These are phyloP conservation scores for Zygosaccharomyces pseudorouxii DNA, from an alignment of 805 yeast genomes.

Conservation along the genomic window DNA sequence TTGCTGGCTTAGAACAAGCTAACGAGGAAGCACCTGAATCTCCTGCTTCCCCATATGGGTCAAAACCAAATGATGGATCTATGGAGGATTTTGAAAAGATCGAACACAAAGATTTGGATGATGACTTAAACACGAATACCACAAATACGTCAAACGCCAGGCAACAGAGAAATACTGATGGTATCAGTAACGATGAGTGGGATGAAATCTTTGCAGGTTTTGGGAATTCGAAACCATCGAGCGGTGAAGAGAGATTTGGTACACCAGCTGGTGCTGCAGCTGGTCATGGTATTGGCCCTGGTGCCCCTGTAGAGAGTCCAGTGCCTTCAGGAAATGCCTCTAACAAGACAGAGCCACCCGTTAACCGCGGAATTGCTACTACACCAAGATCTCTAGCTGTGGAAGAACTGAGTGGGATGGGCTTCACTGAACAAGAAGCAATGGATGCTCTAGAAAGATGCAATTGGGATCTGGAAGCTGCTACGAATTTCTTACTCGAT, in stretches of 20 bases:
- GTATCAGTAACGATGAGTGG: slow-evolving; percentile 71
- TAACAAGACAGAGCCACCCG: slow-evolving; percentile 11
- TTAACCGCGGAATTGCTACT: slow-evolving; percentile 36
- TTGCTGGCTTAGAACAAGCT: slow-evolving; percentile 43
- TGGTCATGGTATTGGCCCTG: slow-evolving; percentile 10
- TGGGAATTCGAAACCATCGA: slow-evolving; percentile 43
- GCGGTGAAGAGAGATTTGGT: slow-evolving; percentile 2
- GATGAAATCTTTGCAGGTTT: slow-evolving; percentile 89
- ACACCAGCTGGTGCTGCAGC: slow-evolving; percentile 5
- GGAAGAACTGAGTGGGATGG: slow-evolving; percentile 84
- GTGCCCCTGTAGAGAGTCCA: slow-evolving; percentile 18
- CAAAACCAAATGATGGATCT: slow-evolving; percentile 22
- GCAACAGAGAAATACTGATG: slow-evolving; percentile 3
- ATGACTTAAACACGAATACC: slow-evolving; percentile 24
- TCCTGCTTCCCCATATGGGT: slow-evolving; percentile 28
- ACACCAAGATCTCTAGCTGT: slow-evolving; percentile 54
- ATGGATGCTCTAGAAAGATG: slow-evolving; percentile 61
- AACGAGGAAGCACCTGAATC: slow-evolving; percentile 35
- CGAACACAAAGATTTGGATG: slow-evolving; percentile 25
- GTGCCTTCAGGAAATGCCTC: slow-evolving; percentile 10
- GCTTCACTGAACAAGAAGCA: slow-evolving; percentile 66
- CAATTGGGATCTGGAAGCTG: slow-evolving; percentile 74
- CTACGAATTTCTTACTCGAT: slow-evolving; percentile 82
- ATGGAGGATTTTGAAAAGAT: slow-evolving; percentile 28
- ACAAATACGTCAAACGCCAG: slow-evolving; percentile 1